A percentile compares a stretch with the other conserved stretches of the same genome.
phyloP scores from a whole-genome alignment of 495 filamentous ascomycete species.

The Margaritispora aquatica region DNA sequence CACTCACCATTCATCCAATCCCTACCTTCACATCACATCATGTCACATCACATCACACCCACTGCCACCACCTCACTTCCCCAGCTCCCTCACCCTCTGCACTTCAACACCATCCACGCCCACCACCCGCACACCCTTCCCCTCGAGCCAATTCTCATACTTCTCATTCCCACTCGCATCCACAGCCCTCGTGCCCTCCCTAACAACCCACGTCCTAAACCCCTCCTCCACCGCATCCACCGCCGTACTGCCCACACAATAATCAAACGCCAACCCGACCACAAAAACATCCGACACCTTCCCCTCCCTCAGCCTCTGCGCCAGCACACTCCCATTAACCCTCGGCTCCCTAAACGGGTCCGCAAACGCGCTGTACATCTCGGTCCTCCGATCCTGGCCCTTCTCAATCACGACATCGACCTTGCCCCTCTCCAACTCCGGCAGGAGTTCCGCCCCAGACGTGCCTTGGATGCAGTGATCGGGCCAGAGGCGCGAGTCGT shows the following conservation, averaged over 20 bases:
- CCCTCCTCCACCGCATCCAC: constrained; percentile 70
- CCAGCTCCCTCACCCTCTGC: constrained; percentile 13
- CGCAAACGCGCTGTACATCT: constrained; percentile 90
- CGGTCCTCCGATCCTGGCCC: constrained; percentile 62
- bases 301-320: constrained; percentile 42
- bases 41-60: not conserved
- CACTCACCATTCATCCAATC: not conserved
- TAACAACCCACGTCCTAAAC: constrained; percentile 68
- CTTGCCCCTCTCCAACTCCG: constrained; percentile 57
- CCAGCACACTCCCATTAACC: constrained; percentile 57
- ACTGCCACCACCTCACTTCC: not conserved
- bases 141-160: constrained; percentile 45
- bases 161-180: constrained; percentile 51
- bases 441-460: constrained; percentile 64
- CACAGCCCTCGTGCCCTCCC: constrained; percentile 72
- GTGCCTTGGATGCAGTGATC: constrained; percentile 78
- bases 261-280: constrained; percentile 82
- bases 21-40: not conserved
- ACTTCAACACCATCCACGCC: constrained; percentile 37
- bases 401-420: constrained; percentile 69
- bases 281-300: constrained; percentile 73
- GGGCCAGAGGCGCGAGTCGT: constrained; percentile 76
- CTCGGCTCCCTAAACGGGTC: constrained; percentile 53
- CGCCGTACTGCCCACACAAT: constrained; percentile 79
- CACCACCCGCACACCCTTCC: constrained; percentile 42